Base-by-base conservation (phyloP, 2,329 filamentous ascomycete species). In the Aspergillus neotritici region DNA sequence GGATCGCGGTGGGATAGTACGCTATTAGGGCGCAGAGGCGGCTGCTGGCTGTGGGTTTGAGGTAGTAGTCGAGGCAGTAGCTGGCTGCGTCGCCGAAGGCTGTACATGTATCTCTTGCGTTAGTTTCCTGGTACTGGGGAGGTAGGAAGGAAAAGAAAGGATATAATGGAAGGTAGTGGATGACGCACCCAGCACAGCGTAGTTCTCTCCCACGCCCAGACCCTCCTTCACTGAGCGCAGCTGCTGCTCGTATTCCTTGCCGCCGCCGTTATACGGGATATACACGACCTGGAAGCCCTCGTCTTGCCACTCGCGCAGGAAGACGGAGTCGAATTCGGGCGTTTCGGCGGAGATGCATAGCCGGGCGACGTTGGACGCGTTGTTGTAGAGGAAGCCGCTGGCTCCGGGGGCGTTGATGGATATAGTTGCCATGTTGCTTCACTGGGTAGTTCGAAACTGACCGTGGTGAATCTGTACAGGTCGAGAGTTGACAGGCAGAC, bases 1-100 rank as follows among this genome's bases (percentile, higher is more conserved):
- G 79, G 41, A 83, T 77, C 11, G 69, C 64, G 32, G 74, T 70
- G 0, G 81, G 81, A 51, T 84, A 84, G 66, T 83, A 84, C 13
- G 79, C 79, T 16, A 83, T 67, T 2, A 84, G 67, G 0, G 77
- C 78, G 48, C 74, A 75, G 10, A 84, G 72, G 5, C 64, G 53
- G 38, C 58, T 63, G 42, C 77, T 74, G 30, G 78, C 74, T 40
- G 70, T 74, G 3, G 78, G 74, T 51, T 78, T 77, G 17, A 72
- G 71, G 48, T 76, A 79, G 10, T 76, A 72, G 41, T 82, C 75
- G 34, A 84, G 71, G 37, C 76, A 78, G 29, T 76, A 65, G 11
- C 76, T 64, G n/a, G 80, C 80, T 7, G 80, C 79, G 40, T 80
- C 74, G 8, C 79, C 80, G 53, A 77, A 83, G 13, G 80, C 80